Evolutionary conservation across 2,329 filamentous ascomycete genomes (phyloP).

Genomic region (Xylariales sp.): DNA sequence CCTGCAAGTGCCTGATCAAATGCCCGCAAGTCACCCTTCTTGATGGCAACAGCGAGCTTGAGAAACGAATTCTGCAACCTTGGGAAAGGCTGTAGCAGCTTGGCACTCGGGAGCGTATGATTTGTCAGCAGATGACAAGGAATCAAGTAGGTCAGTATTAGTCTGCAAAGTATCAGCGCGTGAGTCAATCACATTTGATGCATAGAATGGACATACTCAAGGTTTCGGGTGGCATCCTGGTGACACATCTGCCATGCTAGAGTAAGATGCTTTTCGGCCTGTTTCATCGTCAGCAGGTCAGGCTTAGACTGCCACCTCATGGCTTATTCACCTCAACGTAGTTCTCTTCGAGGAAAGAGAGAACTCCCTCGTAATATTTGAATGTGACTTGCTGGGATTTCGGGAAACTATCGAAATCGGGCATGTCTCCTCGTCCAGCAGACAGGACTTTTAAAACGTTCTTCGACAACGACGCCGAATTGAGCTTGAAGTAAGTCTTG

Average conservation of each 20-base stretch:
- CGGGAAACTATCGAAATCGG: slow-evolving; percentile 72
- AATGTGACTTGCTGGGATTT: slow-evolving; percentile 91
- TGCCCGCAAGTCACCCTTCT: slow-evolving; percentile 71
- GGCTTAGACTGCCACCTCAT: neutral
- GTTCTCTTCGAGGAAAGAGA: slow-evolving; percentile 93
- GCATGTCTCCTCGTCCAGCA: slow-evolving; percentile 76
- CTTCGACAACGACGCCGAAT: slow-evolving; percentile 82
- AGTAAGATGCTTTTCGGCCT: slow-evolving; percentile 77
- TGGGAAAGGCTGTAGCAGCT: slow-evolving; percentile 71
- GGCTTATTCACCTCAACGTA: slow-evolving; percentile 60
- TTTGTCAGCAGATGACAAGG: slow-evolving; percentile 87
- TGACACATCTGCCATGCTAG: slow-evolving; percentile 82
- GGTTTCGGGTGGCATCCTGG: slow-evolving; percentile 65
- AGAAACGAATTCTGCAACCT: slow-evolving; percentile 72
- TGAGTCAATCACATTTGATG: slow-evolving; percentile 2
- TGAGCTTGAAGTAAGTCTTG: slow-evolving; percentile 97
- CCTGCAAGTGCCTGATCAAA: slow-evolving; percentile 79
- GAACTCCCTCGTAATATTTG: slow-evolving; percentile 90
- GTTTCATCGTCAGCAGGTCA: slow-evolving; percentile 6
- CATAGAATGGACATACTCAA: slow-evolving; percentile 56
- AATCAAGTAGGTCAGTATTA: slow-evolving; percentile 92
- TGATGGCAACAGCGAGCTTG: slow-evolving; percentile 74
- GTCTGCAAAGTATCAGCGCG: slow-evolving; percentile 41
- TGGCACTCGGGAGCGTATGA: slow-evolving; percentile 72
- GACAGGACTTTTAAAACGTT: slow-evolving; percentile 82